These are phyloP conservation scores for Phialophora macrospora DNA, from an alignment of 2,329 filamentous ascomycete species.

Conservation along the genomic window DNA sequence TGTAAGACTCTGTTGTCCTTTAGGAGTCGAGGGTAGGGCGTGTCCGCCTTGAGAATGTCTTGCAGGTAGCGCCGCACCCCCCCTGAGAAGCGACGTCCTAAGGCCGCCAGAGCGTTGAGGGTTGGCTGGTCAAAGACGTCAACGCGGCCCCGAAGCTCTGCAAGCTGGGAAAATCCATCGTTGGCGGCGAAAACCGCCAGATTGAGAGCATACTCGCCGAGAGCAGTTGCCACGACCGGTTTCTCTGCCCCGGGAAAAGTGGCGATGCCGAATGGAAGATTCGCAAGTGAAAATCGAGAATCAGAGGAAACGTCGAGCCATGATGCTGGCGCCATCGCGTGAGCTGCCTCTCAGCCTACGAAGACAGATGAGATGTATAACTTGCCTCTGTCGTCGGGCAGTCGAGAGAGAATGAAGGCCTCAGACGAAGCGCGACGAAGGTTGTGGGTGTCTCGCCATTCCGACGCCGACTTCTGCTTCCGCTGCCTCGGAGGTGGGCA, in stretches of 20 bases:
- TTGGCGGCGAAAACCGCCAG: constrained; percentile 3
- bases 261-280: constrained; percentile 8
- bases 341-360: not conserved
- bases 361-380: not conserved
- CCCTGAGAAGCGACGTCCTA: constrained; percentile 48
- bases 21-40: constrained; percentile 7
- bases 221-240: not conserved
- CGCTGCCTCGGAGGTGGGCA: not conserved
- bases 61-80: constrained; percentile 50
- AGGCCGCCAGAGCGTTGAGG: constrained; percentile 58
- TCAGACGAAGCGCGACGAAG: not conserved
- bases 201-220: constrained; percentile 11
- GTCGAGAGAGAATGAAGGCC: not conserved
- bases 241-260: constrained; percentile 2
- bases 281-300: constrained; percentile 4
- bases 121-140: constrained; percentile 39
- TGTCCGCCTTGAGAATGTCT: constrained; percentile 19
- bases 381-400: not conserved
- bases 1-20: constrained; percentile 14
- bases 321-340: constrained; percentile 8
- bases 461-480: not conserved
- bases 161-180: constrained; percentile 11
- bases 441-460: not conserved
- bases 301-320: constrained; percentile 4
- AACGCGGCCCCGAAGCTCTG: not conserved